Base-by-base conservation (phyloP, 805 yeast genomes). In the Candida multigemmis region DNA sequence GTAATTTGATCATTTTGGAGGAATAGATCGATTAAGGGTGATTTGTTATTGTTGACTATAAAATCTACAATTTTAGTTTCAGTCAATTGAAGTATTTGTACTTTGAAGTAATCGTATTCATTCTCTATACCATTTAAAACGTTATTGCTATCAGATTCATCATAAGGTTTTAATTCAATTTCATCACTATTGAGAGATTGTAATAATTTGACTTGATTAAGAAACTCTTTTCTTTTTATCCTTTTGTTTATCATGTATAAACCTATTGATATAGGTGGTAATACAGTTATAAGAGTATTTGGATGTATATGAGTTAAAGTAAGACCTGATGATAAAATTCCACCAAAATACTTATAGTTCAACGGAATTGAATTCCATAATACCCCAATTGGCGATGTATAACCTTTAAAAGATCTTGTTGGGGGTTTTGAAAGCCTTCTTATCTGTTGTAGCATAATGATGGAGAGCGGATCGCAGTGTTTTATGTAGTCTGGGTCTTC, bases 231-330 rank as follows among this genome's bases (percentile, higher is more conserved):
- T n/a, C n/a, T n/a, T n/a, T n/a, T n/a, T n/a, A n/a, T n/a, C n/a
- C n/a, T n/a, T n/a, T n/a, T n/a, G n/a, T n/a, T n/a, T n/a, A n/a
- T n/a, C n/a, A n/a, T n/a, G n/a, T n/a, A n/a, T n/a, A n/a, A n/a
- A n/a, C 46, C 56, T 2, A 56, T 37, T 1, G 43, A 42, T 3
- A 47, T 21, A 2, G 68, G 67, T 3, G 68, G 68, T 1, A 46
- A 52, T 7, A 55, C 32, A 1, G 65, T 59, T 9, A 56, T 33
- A 5, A 60, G 24, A 4, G 47, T 35, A 33, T 56, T 46, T 5
- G 62, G 65, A 32, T 57, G 64, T 3, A 60, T 23, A 29, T 57
- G 55, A 5, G 50, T 51, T 11, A 59, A 27, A 3, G 53, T 37
- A 7, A 36, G 26, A 0, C 62, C 61, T 2, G 48, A 31, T 3